These are phyloP conservation scores for Primulina eburnea DNA, from an alignment of 257 asterid species.

Conservation along the genomic window DNA sequence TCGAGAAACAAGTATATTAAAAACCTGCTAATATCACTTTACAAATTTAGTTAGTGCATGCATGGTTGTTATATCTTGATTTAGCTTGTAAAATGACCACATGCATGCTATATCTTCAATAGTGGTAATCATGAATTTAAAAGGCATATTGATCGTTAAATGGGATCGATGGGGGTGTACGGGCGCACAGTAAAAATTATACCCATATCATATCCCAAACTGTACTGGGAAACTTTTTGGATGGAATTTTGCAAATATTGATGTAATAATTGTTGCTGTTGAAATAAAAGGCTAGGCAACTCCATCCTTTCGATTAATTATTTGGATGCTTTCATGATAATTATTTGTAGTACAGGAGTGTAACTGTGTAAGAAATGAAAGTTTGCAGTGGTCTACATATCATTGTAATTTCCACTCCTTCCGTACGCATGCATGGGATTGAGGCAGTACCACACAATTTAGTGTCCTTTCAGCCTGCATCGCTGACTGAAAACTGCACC, in stretches of 20 bases:
- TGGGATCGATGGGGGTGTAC: too few relatives aligned
- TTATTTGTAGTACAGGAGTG: slow-evolving; percentile 15
- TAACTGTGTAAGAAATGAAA: slow-evolving; percentile 14
- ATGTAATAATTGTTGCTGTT: slow-evolving; percentile 19
- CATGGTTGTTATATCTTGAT: too few relatives aligned
- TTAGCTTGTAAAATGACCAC: too few relatives aligned
- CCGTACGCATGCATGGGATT: background rate
- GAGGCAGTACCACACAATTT: background rate
- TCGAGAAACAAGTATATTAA: too few relatives aligned
- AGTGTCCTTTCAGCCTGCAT: background rate
- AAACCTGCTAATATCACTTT: too few relatives aligned
- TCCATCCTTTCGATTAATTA: slow-evolving; percentile 3
- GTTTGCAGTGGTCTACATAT: slow-evolving; percentile 28
- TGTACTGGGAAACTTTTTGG: background rate
- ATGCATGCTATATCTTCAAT: too few relatives aligned
- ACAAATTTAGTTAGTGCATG: too few relatives aligned
- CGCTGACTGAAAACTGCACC: background rate
- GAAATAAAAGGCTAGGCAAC: background rate
- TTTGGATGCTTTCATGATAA: background rate
- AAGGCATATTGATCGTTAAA: too few relatives aligned
- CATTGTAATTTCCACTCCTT: background rate
- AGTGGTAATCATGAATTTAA: too few relatives aligned
- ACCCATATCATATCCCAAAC: background rate
- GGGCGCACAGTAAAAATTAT: too few relatives aligned
- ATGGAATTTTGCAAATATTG: slow-evolving; percentile 17